These are phyloP conservation scores for Halophytophthora polymorphica DNA, from an alignment of 352 stramenopile species.

Conservation along the genomic window DNA sequence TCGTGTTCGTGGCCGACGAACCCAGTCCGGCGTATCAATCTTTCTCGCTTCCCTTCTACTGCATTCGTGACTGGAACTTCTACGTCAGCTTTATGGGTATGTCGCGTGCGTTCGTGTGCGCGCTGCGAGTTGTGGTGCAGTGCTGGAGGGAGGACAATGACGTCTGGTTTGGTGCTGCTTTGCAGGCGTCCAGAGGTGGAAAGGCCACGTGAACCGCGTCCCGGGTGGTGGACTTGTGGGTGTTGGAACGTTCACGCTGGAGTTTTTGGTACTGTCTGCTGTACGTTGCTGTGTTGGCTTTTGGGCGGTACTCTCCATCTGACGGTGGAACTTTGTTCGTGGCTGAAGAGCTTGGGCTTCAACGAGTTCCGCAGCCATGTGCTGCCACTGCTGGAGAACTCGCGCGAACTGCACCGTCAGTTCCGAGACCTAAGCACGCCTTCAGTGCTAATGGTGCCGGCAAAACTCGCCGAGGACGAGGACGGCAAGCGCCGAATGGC, in stretches of 20 bases:
- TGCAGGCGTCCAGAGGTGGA: conserved; percentile 59
- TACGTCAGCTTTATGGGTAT: conserved; percentile 62
- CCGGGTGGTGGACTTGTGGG: conserved; percentile 66
- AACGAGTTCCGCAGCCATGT: conserved; percentile 75
- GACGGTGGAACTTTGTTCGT: background rate
- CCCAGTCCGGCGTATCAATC: conserved; percentile 45
- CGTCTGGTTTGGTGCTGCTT: background rate
- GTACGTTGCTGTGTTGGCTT: background rate
- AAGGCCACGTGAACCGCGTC: conserved; percentile 65
- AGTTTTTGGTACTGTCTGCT: conserved; percentile 47
- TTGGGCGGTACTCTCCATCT: background rate
- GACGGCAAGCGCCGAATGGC: conserved; percentile 32
- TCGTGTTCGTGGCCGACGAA: conserved; percentile 60
- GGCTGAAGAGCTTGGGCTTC: conserved; percentile 57
- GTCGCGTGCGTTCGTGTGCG: no score
- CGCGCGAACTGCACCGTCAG: conserved; percentile 43
- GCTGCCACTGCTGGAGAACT: conserved; percentile 54
- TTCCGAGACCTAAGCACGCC: conserved; percentile 50
- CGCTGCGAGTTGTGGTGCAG: no score
- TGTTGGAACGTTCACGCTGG: conserved; percentile 52
- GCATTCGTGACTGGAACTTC: conserved; percentile 73
- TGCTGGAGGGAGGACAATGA: no score
- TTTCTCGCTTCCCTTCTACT: conserved; percentile 78
- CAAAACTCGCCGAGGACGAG: conserved; percentile 37
- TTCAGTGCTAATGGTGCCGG: conserved; percentile 71